Conservation (phyloP, 306 rosid genomes). For the Sophora flavescens region DNA sequence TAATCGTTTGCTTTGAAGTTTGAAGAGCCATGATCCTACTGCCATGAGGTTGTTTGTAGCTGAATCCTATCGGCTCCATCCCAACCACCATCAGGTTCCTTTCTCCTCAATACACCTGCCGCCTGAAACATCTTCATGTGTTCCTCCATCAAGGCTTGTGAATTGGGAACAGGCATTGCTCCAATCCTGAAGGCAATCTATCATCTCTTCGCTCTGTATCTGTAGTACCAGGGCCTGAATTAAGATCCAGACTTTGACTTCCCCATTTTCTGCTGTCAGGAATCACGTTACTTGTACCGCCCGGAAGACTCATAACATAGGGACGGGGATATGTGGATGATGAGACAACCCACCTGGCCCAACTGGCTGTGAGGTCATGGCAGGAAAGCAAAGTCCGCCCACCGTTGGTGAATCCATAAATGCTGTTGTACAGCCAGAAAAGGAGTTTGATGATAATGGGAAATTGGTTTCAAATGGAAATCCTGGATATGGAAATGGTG, state of each 20-base stretch:
- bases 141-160: constrained; percentile 79
- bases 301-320: constrained; percentile 77
- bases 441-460: constrained; percentile 76
- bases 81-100: constrained; percentile 91
- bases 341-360: constrained; percentile 81
- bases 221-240: constrained; percentile 80
- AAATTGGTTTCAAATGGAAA: constrained; percentile 90
- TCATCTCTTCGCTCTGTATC: constrained; percentile 81
- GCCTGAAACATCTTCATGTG: constrained; percentile 80
- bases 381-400: constrained; percentile 80
- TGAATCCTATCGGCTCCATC: constrained; percentile 79
- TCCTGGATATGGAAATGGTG: constrained; percentile 79
- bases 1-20: constrained; percentile 17
- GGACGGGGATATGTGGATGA: constrained; percentile 80
- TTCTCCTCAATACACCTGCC: constrained; percentile 80
- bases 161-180: constrained; percentile 75
- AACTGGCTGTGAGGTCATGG: constrained; percentile 77
- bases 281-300: constrained; percentile 71
- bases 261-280: constrained; percentile 93
- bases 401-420: constrained; percentile 83
- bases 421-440: constrained; percentile 80
- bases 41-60: constrained; percentile 86
- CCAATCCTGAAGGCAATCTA: constrained; percentile 66
- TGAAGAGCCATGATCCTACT: constrained; percentile 51
- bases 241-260: constrained; percentile 88